Evolutionary conservation across 495 filamentous ascomycete species (phyloP).

Genomic region (Hypoxylon intermedium): DNA sequence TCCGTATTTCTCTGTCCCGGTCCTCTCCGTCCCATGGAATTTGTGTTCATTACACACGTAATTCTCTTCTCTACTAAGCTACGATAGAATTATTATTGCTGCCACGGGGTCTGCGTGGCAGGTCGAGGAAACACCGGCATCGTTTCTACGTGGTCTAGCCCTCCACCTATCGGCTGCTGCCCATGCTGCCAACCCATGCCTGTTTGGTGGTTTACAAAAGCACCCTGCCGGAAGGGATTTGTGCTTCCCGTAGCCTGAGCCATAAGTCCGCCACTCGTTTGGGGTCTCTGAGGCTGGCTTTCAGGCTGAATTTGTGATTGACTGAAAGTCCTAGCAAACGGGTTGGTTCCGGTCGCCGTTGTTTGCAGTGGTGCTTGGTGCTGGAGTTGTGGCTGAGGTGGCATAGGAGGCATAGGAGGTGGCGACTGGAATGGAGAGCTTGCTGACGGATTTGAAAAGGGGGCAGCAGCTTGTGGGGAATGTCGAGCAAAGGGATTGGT

Average conservation of each 20-base stretch:
- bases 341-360: slow-evolving; percentile 72
- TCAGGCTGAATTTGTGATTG: slow-evolving; percentile 41
- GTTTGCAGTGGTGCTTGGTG: slow-evolving; percentile 61
- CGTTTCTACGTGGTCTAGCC: slow-evolving; percentile 79
- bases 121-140: slow-evolving; percentile 87
- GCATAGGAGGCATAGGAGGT: slow-evolving; percentile 55
- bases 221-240: slow-evolving; percentile 90
- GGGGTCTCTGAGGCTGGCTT: slow-evolving; percentile 46
- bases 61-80: background rate
- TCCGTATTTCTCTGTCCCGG: background rate
- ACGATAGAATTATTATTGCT: slow-evolving; percentile 45
- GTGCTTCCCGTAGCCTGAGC: slow-evolving; percentile 83
- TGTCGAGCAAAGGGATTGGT: slow-evolving; percentile 86
- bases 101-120: slow-evolving; percentile 62
- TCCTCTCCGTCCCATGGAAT: background rate
- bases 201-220: slow-evolving; percentile 85
- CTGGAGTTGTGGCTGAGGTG: slow-evolving; percentile 38
- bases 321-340: slow-evolving; percentile 64
- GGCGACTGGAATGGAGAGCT: slow-evolving; percentile 59
- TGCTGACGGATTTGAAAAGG: slow-evolving; percentile 52
- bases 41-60: background rate
- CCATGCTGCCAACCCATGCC: slow-evolving; percentile 85
- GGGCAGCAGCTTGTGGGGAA: slow-evolving; percentile 56
- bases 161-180: slow-evolving; percentile 83
- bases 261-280: slow-evolving; percentile 56